Conservation (phyloP, 352 stramenopile species). For the Saprolegnia parasitica region DNA sequence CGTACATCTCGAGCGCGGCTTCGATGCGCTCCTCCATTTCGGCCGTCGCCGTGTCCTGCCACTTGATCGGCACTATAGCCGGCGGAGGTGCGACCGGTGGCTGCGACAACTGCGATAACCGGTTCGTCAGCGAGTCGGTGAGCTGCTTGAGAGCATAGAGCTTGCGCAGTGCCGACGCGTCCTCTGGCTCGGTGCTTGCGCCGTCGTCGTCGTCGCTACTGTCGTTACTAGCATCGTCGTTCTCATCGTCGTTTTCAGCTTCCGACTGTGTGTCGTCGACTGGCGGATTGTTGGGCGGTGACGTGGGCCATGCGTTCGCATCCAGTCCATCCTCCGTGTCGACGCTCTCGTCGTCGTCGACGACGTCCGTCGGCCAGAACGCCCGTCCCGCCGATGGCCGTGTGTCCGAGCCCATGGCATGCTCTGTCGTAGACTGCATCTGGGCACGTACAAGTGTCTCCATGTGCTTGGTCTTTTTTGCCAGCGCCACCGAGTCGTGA, state of each 20-base stretch:
- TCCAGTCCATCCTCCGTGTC: not conserved
- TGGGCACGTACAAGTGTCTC: not conserved
- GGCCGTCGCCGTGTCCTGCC: not conserved
- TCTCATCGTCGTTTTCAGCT: not conserved
- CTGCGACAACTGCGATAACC: not conserved
- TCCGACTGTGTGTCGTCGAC: not conserved
- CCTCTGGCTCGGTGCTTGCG: not conserved
- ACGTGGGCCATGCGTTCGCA: not conserved
- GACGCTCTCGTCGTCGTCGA: not conserved
- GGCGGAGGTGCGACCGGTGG: not conserved
- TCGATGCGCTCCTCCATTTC: not conserved
- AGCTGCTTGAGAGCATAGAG: constrained; percentile 26
- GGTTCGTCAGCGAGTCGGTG: constrained; percentile 19
- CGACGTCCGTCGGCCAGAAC: not conserved
- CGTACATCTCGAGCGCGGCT: not conserved
- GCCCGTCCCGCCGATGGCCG: not conserved
- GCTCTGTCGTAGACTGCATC: not conserved
- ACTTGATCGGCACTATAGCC: not conserved
- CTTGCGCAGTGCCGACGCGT: constrained; percentile 1
- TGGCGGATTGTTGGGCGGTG: not conserved
- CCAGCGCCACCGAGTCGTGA: constrained; percentile 8
- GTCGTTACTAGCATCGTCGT: not conserved
- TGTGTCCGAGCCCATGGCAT: not conserved
- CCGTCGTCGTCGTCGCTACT: not conserved
- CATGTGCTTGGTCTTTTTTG: constrained; percentile 11